A percentile compares a stretch with the other conserved stretches of the same genome.
Evolutionary conservation across 2,329 filamentous ascomycete genomes (phyloP).

Genomic region (Aspergillus pseudonomiae): DNA sequence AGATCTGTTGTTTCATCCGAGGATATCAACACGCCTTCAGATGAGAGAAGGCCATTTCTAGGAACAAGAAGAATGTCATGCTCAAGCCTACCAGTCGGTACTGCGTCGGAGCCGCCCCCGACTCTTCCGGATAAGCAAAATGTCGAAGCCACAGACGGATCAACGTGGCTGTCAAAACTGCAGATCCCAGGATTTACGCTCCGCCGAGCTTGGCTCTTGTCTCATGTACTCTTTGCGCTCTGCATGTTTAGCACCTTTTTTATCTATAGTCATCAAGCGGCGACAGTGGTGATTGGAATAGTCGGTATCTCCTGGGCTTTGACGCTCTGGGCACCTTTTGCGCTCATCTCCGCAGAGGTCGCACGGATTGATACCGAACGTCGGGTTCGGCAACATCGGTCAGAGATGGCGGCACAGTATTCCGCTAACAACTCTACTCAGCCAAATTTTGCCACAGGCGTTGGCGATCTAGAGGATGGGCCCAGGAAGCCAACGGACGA

Average conservation of each 20-base stretch:
- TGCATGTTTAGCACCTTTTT: slow-evolving; percentile 85
- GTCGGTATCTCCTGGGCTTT: slow-evolving; percentile 92
- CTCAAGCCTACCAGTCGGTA: slow-evolving; percentile 36
- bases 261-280: slow-evolving; percentile 69
- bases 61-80: slow-evolving; percentile 31
- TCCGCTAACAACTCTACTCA: slow-evolving; percentile 8
- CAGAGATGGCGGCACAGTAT: slow-evolving; percentile 32
- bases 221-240: slow-evolving; percentile 78
- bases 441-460: not conserved
- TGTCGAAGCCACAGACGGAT: slow-evolving; percentile 18
- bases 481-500: slow-evolving; percentile 29
- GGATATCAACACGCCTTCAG: slow-evolving; percentile 13
- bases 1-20: slow-evolving; percentile 24
- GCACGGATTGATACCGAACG: slow-evolving; percentile 74
- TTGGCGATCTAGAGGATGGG: slow-evolving; percentile 32
- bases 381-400: slow-evolving; percentile 50
- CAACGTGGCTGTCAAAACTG: slow-evolving; percentile 60
- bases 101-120: slow-evolving; percentile 35
- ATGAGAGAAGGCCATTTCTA: slow-evolving; percentile 23
- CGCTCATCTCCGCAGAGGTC: slow-evolving; percentile 91
- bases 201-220: slow-evolving; percentile 82
- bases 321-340: slow-evolving; percentile 92
- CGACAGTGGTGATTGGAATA: slow-evolving; percentile 75
- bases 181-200: slow-evolving; percentile 84
- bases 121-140: slow-evolving; percentile 19